Conservation (phyloP, 352 stramenopile species). For the Globisporangium echinulatum region DNA sequence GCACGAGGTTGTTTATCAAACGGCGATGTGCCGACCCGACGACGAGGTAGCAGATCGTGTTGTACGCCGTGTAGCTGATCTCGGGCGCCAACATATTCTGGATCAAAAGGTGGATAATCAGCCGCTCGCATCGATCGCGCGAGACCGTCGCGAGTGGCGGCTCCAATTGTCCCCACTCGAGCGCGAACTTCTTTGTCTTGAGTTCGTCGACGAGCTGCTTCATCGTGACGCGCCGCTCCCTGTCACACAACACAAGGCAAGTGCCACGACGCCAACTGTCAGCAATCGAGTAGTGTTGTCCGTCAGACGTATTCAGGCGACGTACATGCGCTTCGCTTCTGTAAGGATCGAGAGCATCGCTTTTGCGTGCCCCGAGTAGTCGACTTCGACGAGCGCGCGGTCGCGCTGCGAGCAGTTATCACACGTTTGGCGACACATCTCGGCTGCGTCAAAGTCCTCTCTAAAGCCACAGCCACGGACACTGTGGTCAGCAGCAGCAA, state of each 20-base stretch:
- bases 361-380: constrained; percentile 46
- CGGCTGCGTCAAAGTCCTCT: constrained; percentile 26
- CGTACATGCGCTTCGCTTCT: constrained; percentile 44
- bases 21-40: constrained; percentile 30
- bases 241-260: constrained; percentile 8
- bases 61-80: constrained; percentile 75
- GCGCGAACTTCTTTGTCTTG: constrained; percentile 40
- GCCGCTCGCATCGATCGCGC: constrained; percentile 33
- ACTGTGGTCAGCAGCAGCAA: no score
- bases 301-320: background rate
- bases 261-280: no score
- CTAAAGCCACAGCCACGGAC: constrained; percentile 11
- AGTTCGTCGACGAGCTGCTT: constrained; percentile 71
- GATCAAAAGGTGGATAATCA: constrained; percentile 47
- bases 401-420: constrained; percentile 40
- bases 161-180: constrained; percentile 27
- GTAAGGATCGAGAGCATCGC: constrained; percentile 38
- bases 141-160: constrained; percentile 30
- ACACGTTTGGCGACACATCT: constrained; percentile 35
- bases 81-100: constrained; percentile 48
- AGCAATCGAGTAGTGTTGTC: background rate
- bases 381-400: constrained; percentile 16
- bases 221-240: constrained; percentile 53
- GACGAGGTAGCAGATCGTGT: constrained; percentile 67
- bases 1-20: constrained; percentile 10